Base-by-base conservation (phyloP, 2,329 filamentous ascomycete genomes). In the Hymenoscyphus linearis region DNA sequence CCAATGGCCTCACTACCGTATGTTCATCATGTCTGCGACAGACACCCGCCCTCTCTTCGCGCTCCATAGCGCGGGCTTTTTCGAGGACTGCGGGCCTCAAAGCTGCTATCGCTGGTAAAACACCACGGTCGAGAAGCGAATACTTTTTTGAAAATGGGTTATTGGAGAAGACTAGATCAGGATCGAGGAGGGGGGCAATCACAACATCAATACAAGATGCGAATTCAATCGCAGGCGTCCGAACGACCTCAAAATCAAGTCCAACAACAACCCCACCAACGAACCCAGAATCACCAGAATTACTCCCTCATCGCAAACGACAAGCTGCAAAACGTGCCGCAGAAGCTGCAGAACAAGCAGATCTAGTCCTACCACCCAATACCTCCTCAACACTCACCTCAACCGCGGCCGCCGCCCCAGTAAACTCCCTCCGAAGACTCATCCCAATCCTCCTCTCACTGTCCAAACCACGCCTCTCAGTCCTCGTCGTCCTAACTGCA, bases 401-500 rank as follows among this genome's bases (percentile, higher is more conserved):
- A 76, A 55, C 76, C 75, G 55, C 85, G 80, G 60, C 81, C 78
- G 54, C 75, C 75, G 55, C 80, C 79, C 59, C 82, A 78, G 9
- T 72, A 76, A 72, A 78, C 65, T 85, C 85, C 16, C 61, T 83
- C 58, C 82, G 83, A 26, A 90, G 92, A 61, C 82, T 85, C 60
- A 73, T 95, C 65, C 90, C 92, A 25, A 87, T 91, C 34, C 91
- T 91, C 70, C 87, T 99, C 65, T 90, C 95, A 27, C 86, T 99
- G 67, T 89, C 93, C n/a, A 99, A 99, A 74, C 95, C 95, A 3
- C 91, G 93, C 58, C 85, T 99, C 55, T 93, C 91, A 7, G 89
- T 96, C 69, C 86, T 99, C 54, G 89, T 99, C 64, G 89, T 96
- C 35, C 86, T 99, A 55, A 91, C 91, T 0, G 91, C 93, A 31